Evolutionary conservation across 2,329 filamentous ascomycete species (phyloP).

Genomic region (Alternaria consortialis): DNA sequence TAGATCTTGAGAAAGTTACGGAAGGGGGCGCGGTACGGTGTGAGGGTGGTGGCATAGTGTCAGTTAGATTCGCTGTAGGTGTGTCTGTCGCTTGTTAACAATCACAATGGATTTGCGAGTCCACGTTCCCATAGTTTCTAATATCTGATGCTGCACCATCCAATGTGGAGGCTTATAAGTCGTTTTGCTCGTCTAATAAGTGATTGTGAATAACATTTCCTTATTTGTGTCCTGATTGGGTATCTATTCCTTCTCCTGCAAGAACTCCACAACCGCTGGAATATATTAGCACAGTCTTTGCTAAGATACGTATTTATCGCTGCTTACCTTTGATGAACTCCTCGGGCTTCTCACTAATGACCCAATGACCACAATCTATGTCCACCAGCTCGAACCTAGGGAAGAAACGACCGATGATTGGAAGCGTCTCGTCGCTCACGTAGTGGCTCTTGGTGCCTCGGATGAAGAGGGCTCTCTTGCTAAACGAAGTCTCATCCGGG

Average conservation of each 20-base stretch:
- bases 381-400: conserved; percentile 77
- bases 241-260: conserved; percentile 59
- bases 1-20: neutral
- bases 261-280: conserved; percentile 70
- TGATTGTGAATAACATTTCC: neutral
- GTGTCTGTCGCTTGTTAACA: neutral
- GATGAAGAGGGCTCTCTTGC: conserved; percentile 82
- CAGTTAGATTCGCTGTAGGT: neutral
- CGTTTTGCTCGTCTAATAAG: neutral
- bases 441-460: conserved; percentile 80
- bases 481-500: conserved; percentile 72
- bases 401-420: conserved; percentile 83
- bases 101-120: neutral
- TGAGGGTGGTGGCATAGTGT: neutral
- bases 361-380: conserved; percentile 84
- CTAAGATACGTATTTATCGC: no score
- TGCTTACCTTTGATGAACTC: conserved; percentile 75
- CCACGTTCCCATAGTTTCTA: neutral
- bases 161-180: neutral
- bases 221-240: neutral
- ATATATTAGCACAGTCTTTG: conserved; percentile 1
- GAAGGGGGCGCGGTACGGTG: neutral
- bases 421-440: conserved; percentile 80
- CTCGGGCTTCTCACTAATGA: conserved; percentile 87
- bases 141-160: neutral